Conservation (phyloP, 805 yeast genomes). For the Kodamaea sagamina region DNA sequence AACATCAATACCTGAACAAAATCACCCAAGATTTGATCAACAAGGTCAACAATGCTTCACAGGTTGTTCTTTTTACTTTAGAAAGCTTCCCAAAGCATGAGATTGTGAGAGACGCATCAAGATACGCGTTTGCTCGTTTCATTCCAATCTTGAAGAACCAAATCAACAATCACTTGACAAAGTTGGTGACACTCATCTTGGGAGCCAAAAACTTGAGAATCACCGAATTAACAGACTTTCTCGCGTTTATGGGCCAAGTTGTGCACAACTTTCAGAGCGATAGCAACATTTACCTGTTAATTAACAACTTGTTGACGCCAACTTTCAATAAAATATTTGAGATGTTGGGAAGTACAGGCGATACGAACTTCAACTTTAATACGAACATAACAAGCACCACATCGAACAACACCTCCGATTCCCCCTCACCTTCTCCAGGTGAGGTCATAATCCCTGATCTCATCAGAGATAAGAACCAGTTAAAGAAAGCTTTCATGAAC, state of each 20-base stretch:
- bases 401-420: conserved; percentile 10
- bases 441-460: conserved; percentile 56
- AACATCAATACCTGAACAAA: conserved; percentile 17
- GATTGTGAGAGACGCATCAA: conserved; percentile 76
- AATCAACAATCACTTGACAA: conserved; percentile 54
- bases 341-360: conserved; percentile 30
- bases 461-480: conserved; percentile 59
- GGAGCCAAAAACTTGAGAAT: conserved; percentile 56
- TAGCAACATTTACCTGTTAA: conserved; percentile 66
- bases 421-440: conserved; percentile 18
- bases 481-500: conserved; percentile 70
- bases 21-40: conserved; percentile 35
- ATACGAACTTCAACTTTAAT: background rate
- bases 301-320: conserved; percentile 76
- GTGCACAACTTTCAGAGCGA: conserved; percentile 73
- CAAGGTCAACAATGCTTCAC: conserved; percentile 64
- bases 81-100: conserved; percentile 70
- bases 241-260: conserved; percentile 85
- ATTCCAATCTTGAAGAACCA: conserved; percentile 66
- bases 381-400: conserved; percentile 20
- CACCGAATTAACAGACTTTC: conserved; percentile 74
- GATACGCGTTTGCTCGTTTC: conserved; percentile 85
- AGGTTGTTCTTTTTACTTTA: conserved; percentile 79
- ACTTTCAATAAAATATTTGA: conserved; percentile 63
- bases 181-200: conserved; percentile 64